A percentile compares a stretch with the other conserved stretches of the same genome.
Evolutionary conservation across 129 eudicot species (phyloP).

Genomic region (Saposhnikovia divaricata): DNA sequence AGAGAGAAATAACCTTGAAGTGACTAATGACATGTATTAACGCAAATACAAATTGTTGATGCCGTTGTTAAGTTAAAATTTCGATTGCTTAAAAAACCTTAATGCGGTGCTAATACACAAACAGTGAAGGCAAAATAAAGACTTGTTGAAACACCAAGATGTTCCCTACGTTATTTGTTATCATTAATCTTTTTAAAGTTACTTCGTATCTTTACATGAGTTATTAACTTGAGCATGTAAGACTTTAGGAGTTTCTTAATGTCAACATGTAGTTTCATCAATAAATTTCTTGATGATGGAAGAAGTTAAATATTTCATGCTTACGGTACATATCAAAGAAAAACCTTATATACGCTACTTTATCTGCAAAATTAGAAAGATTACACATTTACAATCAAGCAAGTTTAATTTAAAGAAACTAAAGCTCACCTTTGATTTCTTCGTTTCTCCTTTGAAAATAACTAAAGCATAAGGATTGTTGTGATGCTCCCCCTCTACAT

Average conservation of each 20-base stretch:
- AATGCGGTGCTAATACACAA: background rate
- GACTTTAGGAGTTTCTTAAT: background rate
- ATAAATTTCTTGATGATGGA: background rate
- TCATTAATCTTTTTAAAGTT: background rate
- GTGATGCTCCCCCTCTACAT: slow-evolving; percentile 67
- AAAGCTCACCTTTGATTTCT: slow-evolving; percentile 61
- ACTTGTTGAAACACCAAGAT: background rate
- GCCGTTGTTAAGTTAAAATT: background rate
- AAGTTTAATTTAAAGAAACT: background rate
- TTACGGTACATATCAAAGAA: background rate
- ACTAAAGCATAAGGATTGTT: slow-evolving; percentile 65
- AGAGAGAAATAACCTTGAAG: background rate
- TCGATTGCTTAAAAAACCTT: background rate
- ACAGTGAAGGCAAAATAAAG: background rate
- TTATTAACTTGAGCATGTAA: background rate
- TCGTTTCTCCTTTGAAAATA: slow-evolving; percentile 60
- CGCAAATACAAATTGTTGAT: background rate
- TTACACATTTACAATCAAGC: background rate
- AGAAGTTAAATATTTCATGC: background rate
- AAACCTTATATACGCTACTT: background rate
- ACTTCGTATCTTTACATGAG: background rate
- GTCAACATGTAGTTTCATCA: background rate
- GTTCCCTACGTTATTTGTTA: background rate
- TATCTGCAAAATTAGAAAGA: background rate
- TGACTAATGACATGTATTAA: background rate